Percentiles rank a stretch among this genome's conserved stretches.
These are phyloP conservation scores for Sporothrix variecibatus DNA, from an alignment of 2,329 filamentous ascomycete species.

Conservation along the genomic window DNA sequence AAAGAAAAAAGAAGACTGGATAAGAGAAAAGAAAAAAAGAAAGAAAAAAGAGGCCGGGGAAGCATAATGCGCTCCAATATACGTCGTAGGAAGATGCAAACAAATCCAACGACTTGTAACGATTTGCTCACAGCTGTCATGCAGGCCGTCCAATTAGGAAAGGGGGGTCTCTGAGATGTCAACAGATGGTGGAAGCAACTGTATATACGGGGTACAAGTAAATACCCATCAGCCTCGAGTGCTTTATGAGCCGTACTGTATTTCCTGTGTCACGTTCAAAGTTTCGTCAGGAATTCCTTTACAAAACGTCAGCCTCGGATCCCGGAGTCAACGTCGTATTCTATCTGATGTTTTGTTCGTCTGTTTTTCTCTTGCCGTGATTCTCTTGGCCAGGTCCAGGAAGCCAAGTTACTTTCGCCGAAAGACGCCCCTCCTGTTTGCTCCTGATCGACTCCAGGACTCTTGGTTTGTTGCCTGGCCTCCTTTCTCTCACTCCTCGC, in stretches of 20 bases:
- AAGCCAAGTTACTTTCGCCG: background rate
- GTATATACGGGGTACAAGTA: background rate
- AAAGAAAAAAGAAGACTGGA: background rate
- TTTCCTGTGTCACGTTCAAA: too few species aligned
- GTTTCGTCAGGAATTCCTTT: background rate
- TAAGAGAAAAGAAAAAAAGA: background rate
- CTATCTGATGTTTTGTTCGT: constrained; percentile 8
- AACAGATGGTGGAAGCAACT: too few species aligned
- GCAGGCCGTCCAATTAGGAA: background rate
- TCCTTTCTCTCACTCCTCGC: too few species aligned
- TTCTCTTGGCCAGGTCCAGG: background rate
- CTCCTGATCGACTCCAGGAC: constrained; percentile 5
- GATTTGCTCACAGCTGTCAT: background rate
- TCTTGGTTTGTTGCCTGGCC: background rate
- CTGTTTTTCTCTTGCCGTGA: background rate
- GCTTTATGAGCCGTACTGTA: too few species aligned
- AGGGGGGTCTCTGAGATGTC: too few species aligned
- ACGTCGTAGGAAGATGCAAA: background rate
- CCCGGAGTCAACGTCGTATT: background rate
- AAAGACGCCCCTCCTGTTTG: background rate
- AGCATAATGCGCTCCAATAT: constrained; percentile 12
- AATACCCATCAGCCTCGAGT: too few species aligned
- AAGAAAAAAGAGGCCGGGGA: background rate
- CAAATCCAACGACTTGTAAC: background rate
- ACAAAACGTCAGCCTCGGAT: background rate